Base-by-base conservation (phyloP, 768 basidiomycete genomes). In the Suillus occidentalis region DNA sequence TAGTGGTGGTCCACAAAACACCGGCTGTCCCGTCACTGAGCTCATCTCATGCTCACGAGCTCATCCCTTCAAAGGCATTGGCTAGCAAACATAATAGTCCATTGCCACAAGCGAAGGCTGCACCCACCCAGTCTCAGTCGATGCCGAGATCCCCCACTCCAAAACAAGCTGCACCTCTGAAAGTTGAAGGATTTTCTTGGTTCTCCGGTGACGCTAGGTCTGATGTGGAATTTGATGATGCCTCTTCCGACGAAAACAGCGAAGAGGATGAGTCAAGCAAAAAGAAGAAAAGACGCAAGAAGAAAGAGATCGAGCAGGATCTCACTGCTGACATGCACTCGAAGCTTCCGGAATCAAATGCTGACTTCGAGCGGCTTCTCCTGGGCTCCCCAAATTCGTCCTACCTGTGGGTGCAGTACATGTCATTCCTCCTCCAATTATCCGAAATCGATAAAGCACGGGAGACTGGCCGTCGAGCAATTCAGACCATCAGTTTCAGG, bases 351-450 rank as follows among this genome's bases (percentile, higher is more conserved):
- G 92, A 94, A 73, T 97, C 97, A 2, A 93, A 90, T 66, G 87
- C 91, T 39, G 97, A 99, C 75, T 99, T 98, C 70, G 97, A 99
- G 76, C 87, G 97, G 14, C 79, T 93, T 42, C 84, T 99, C 55
- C 83, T 99, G 45, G 93, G 94, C 36, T 95, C 97, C 0, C 97
- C 97, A 2, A 95, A 97, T 74, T 99, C 96, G 8, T 99, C 97
- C 0, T 97, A 91, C 78, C 84, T 99, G 40, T 99, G 97, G 97
- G 89, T 99, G 65, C 96, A 98, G 76, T 99, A 95, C 76, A 99
- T 99, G 95, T 97, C 97, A 10, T 97, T 98, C 86, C 94, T 96
- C 71, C 82, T 99, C 13, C 95, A 95, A 69, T 85, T 99, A n/a
- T 94, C 96, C 37, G 97, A 99, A 78, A 81, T 97, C 63, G 96